A percentile compares a stretch with the other conserved stretches of the same genome.
Conservation (phyloP, 2,329 filamentous ascomycete species). For the Trichocomaceae sp. region DNA sequence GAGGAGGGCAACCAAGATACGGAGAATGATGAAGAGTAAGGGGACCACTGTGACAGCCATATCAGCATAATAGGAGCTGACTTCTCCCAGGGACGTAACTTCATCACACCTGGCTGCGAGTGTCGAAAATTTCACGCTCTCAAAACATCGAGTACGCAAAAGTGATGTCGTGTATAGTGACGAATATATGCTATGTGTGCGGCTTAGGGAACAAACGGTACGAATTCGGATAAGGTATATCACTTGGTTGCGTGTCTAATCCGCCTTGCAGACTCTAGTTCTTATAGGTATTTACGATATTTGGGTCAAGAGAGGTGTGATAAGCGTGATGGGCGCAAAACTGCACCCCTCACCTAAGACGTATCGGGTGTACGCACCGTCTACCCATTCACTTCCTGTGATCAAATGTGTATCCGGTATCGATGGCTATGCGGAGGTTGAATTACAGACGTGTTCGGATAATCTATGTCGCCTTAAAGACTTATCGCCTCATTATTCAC, state of each 20-base stretch:
- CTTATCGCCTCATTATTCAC: slow-evolving; percentile 47
- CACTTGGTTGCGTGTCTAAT: slow-evolving; percentile 16
- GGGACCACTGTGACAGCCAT: too few species aligned
- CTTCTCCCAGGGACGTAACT: slow-evolving; percentile 25
- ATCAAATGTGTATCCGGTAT: slow-evolving; percentile 42
- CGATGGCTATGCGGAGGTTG: slow-evolving; percentile 41
- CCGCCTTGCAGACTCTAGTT: slow-evolving; percentile 31
- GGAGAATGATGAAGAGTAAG: slow-evolving; percentile 3
- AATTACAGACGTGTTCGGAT: slow-evolving; percentile 42
- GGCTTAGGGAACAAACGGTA: slow-evolving; percentile 37
- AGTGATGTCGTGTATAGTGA: slow-evolving; percentile 34
- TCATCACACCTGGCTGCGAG: slow-evolving; percentile 25
- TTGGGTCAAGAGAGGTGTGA: slow-evolving; percentile 50
- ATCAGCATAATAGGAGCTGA: too few species aligned
- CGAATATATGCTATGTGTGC: slow-evolving; percentile 32
- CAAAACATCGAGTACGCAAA: slow-evolving; percentile 32
- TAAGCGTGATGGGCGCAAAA: slow-evolving; percentile 54
- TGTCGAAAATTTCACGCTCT: slow-evolving; percentile 35
- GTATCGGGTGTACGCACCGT: slow-evolving; percentile 50
- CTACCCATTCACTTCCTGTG: slow-evolving; percentile 50
- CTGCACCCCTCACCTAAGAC: slow-evolving; percentile 40
- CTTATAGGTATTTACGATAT: slow-evolving; percentile 51
- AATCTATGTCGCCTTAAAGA: slow-evolving; percentile 40
- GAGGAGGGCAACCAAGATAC: neutral
- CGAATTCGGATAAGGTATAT: neutral